Conservation (phyloP, 2,329 filamentous ascomycete species). For the Ceratocystis albifundus region DNA sequence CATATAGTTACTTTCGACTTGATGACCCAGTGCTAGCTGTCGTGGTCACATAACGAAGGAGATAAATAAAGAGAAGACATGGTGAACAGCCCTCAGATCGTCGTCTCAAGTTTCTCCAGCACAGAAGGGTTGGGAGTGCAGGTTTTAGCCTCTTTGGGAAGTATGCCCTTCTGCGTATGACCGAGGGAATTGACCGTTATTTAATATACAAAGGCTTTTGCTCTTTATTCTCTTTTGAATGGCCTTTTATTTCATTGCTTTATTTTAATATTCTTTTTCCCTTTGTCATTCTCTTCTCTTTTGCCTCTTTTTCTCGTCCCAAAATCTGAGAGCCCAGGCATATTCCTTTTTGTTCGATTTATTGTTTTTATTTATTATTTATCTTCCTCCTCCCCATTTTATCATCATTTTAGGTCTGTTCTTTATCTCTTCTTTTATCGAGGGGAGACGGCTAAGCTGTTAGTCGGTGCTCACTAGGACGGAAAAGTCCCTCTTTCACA, state of each 20-base stretch:
- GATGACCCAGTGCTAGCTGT: too few species aligned
- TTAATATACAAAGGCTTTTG: background rate
- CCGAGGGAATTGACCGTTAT: background rate
- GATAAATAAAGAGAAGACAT: background rate
- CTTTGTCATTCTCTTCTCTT: background rate
- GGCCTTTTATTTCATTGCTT: background rate
- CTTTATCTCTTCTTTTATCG: background rate
- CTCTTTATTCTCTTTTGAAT: background rate
- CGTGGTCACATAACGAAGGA: too few species aligned
- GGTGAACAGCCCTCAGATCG: background rate
- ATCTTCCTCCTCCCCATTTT: too few species aligned
- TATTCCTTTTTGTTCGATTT: background rate
- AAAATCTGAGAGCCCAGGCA: background rate
- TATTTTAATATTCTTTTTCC: background rate
- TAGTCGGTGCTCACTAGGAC: conserved; percentile 1
- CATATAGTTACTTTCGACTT: too few species aligned
- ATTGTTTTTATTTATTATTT: too few species aligned
- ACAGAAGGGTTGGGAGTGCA: background rate
- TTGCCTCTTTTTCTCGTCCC: background rate
- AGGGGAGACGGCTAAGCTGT: background rate
- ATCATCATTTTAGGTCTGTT: too few species aligned
- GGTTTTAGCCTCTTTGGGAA: background rate
- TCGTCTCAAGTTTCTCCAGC: background rate
- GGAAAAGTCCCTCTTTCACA: background rate
- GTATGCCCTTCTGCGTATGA: background rate